Percentiles rank a stretch among this genome's conserved stretches.
Evolutionary conservation across 495 filamentous ascomycete genomes (phyloP).

Genomic region (Rhizodiscina lignyota): DNA sequence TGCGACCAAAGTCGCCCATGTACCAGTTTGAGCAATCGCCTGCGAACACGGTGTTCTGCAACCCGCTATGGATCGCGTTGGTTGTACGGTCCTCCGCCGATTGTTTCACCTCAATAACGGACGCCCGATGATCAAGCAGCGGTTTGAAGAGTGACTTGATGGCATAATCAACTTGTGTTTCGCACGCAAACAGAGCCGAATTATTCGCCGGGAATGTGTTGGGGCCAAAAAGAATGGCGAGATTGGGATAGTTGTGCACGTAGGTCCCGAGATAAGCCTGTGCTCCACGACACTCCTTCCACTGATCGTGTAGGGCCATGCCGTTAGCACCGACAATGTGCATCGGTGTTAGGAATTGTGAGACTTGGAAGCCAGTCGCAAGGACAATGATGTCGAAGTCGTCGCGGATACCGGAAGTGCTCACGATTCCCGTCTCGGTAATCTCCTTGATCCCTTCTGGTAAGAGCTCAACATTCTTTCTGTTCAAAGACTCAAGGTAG

Average conservation of each 20-base stretch:
- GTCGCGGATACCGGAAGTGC: slow-evolving; percentile 10
- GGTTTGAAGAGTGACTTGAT: too few relatives aligned
- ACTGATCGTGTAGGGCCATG: slow-evolving; percentile 21
- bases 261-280: slow-evolving; percentile 23
- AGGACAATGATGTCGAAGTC: slow-evolving; percentile 27
- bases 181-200: too few relatives aligned
- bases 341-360: slow-evolving; percentile 17
- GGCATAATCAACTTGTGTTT: too few relatives aligned
- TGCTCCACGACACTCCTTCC: slow-evolving; percentile 19
- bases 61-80: too few relatives aligned
- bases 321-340: slow-evolving; percentile 21
- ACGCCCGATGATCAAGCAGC: too few relatives aligned
- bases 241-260: slow-evolving; percentile 27
- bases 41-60: too few relatives aligned
- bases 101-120: too few relatives aligned
- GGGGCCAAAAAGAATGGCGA: slow-evolving; percentile 25
- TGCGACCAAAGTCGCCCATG: too few relatives aligned
- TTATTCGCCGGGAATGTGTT: slow-evolving; percentile 27
- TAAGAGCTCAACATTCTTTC: slow-evolving; percentile 19
- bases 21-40: too few relatives aligned
- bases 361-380: slow-evolving; percentile 25
- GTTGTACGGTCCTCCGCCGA: too few relatives aligned
- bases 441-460: slow-evolving; percentile 21
- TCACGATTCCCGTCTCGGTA: slow-evolving; percentile 18
- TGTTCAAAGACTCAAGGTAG: slow-evolving; percentile 15